Base-by-base conservation (phyloP, 2,329 filamentous ascomycete genomes). In the Cercospora nicotianae region DNA sequence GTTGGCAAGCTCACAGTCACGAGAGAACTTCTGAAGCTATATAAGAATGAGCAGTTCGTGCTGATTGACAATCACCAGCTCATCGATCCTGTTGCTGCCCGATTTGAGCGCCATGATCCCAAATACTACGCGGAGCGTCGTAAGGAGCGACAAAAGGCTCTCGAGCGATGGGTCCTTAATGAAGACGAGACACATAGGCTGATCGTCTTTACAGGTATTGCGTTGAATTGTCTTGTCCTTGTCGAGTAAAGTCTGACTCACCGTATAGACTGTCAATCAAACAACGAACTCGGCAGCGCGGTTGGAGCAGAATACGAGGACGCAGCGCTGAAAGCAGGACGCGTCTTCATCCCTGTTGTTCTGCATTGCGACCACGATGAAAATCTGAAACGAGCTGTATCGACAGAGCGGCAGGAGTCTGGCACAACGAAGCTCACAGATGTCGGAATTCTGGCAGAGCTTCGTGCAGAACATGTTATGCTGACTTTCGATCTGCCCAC, bases 401-500 rank as follows among this genome's bases (percentile, higher is more conserved):
- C 45, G 12, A 39, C 13, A 12, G 30, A 64, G 51, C 45, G 62
- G n/a, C 26, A 30, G 18, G 33, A 20, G 8, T 64, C 62, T 31
- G 62, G 62, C 12, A 64, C 51, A n/a, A 59, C 62, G 48, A 64
- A 64, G 26, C 51, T 64, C 18, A 64, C 62, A 10, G 51, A 59
- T 30, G 16, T 42, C 18, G 33, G 8, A 31, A 36, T 20, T 6
- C 16, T 64, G 20, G 23, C 20, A 20, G 16, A 36, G 51, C 31
- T 64, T 12, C 62, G 51, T 12, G 18, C 31, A 18, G 33, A 59
- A 26, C 62, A 64, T 36, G 30, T 42, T 36, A 64, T 64, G 62
- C 31, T 64, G 18, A 28, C 39, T 26, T 31, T 30, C n/a, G 13
- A 60, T 16, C 45, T 60, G 3, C 33, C 63, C 51, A 58, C 23